A percentile compares a stretch with the other conserved stretches of the same genome.
Evolutionary conservation across 306 rosid genomes (phyloP).

Genomic region (Cucumis sativus): DNA sequence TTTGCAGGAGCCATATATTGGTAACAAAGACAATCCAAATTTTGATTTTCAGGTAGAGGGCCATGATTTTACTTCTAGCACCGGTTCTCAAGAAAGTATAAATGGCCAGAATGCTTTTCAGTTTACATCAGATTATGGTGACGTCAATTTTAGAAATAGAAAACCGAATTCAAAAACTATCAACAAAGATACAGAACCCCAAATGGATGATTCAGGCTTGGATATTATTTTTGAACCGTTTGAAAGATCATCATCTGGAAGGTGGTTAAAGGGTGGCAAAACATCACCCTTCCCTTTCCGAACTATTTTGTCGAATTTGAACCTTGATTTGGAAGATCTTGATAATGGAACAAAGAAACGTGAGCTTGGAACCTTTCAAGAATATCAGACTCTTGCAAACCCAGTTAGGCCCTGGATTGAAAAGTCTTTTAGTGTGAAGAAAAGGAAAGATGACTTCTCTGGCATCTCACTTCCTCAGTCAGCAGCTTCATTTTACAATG

Average conservation of each 20-base stretch:
- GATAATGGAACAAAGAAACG: slow-evolving; percentile 5
- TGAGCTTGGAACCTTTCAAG: slow-evolving; percentile 18
- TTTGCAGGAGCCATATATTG: slow-evolving; percentile 30
- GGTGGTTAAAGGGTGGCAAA: slow-evolving; percentile 20
- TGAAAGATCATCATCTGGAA: slow-evolving; percentile 25
- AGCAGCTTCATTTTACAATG: slow-evolving; percentile 57
- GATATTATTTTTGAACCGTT: slow-evolving; percentile 21
- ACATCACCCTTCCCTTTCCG: slow-evolving; percentile 22
- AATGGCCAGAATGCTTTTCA: slow-evolving; percentile 9
- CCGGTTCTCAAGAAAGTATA: slow-evolving; percentile 6
- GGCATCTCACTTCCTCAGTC: slow-evolving; percentile 48
- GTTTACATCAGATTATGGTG: slow-evolving; percentile 23
- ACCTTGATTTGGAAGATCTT: slow-evolving; percentile 11
- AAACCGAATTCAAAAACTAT: slow-evolving; percentile 13
- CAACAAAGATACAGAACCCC: slow-evolving; percentile 10
- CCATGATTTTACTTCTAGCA: slow-evolving; percentile 13
- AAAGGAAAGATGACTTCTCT: slow-evolving; percentile 32
- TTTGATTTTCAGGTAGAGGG: slow-evolving; percentile 28
- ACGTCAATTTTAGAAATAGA: slow-evolving; percentile 3
- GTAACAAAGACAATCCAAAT: slow-evolving; percentile 29
- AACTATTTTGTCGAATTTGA: slow-evolving; percentile 18
- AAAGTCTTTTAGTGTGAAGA: slow-evolving; percentile 31
- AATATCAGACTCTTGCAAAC: slow-evolving; percentile 14
- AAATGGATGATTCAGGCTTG: slow-evolving; percentile 18
- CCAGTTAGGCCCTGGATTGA: slow-evolving; percentile 11